These are phyloP conservation scores for Fagopyrum homotropicum DNA, from an alignment of 148 eudicot genomes.

Conservation along the genomic window DNA sequence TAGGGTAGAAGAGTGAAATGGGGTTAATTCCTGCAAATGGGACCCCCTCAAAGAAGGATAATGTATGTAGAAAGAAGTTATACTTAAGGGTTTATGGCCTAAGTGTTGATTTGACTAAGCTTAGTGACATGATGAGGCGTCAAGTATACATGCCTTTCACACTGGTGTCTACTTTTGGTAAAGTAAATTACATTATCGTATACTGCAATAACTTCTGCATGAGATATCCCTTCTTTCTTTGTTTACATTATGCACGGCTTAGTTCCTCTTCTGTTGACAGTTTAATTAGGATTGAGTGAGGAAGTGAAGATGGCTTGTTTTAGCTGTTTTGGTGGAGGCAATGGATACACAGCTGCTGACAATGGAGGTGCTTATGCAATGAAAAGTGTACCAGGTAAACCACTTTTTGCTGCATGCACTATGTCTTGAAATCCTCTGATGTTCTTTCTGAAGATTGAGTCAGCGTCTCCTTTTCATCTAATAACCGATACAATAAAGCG, in stretches of 20 bases:
- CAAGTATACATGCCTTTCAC: not conserved
- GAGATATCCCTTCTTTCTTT: not conserved
- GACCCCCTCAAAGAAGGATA: not conserved
- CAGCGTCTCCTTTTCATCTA: not conserved
- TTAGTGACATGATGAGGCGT: not conserved
- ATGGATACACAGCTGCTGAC: constrained; percentile 1
- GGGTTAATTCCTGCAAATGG: not conserved
- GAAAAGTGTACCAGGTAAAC: not conserved
- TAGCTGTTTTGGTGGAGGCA: not conserved
- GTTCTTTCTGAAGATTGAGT: not conserved
- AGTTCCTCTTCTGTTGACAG: not conserved
- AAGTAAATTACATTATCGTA: not conserved
- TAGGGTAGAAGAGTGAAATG: not conserved
- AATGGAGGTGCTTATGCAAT: constrained; percentile 8
- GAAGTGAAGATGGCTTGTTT: constrained; percentile 7
- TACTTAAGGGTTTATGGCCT: not conserved
- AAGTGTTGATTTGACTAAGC: no score
- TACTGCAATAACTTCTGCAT: not conserved
- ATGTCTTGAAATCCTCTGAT: not conserved
- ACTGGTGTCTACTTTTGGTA: not conserved
- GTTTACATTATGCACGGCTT: not conserved
- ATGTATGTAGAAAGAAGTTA: not conserved
- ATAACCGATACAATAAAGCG: no score
- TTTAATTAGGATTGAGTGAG: not conserved
- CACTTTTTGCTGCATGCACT: not conserved